Evolutionary conservation across 805 yeast species (phyloP), one percentile per base, ranked within the genome.

Genomic region (Metschnikowia gelsemii): DNA sequence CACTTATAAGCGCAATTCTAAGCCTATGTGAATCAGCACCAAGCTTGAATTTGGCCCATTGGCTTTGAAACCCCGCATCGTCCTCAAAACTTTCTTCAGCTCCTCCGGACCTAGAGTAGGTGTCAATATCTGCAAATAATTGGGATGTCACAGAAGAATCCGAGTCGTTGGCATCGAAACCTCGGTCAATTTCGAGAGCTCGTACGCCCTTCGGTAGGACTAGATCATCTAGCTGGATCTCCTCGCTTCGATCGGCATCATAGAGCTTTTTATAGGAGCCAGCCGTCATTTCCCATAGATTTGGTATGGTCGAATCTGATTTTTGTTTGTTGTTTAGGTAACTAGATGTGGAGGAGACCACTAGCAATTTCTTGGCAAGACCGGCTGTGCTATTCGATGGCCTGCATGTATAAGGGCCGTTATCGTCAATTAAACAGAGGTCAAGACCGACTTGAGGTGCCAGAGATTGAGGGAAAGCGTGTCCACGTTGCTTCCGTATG

Each of bases 61-160:
- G 40, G 14, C n/a, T 25, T 30, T 38, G 50, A 28, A 39, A 43
- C 28, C 31, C 38, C 13, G 43, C 53, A 29, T 49, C 54, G 26
- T 29, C 38, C 24, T 50, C 46, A 16, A 33, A 39, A 4, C 30
- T 25, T 5, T 43, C 42, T 25, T 49, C 46, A 12, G 36, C 36
- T 3, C 49, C 50, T 9, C 43, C 49, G 39, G 57, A 57, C 12
- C 41, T 35, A 12, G 40, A 34, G 14, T 56, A 47, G 8, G 49
- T 50, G 31, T 59, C 61, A 12, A 69, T 58, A 12, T 54, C 56
- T n/a, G 58, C 61, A 39, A 69, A 61, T 5, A 66, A 21, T 7
- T 30, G 49, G 0, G 73, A 68, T 4, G 60, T 46, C 34, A 22
- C 40, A 1, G 51, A 46, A 9, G 36, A 16, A 18, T 36, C 43